Base-by-base conservation (phyloP, 192 early-diverging fungal species). In the Rhizoclosmatium sp. region DNA sequence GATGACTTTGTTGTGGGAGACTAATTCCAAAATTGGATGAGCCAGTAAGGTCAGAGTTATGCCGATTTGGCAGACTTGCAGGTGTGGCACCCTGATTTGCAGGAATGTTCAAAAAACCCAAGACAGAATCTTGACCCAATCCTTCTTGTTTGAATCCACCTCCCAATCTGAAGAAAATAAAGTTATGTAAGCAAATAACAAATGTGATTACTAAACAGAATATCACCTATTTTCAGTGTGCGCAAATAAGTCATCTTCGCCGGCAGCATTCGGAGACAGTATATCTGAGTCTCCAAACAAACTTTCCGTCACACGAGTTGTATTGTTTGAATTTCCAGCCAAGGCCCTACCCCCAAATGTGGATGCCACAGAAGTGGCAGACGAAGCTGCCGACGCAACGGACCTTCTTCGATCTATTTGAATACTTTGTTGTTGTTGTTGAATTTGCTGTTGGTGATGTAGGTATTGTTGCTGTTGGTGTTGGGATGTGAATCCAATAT, bases 251-350 rank as follows among this genome's bases (percentile, higher is more conserved):
- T 75, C 72, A 19, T 75, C 72, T 46, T 75, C 72, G 4, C n/a
- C 70, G 2, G 23, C 44, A 7, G 14, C 41, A 41, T n/a, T 40
- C 0, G 72, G 72, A 5, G 72, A 75, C 59, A 75, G 61, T 44
- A 75, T 75, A 61, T 75, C 72, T 0, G 59, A 42, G 31, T 75
- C 59, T 19, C 72, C 72, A 75, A 75, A 75, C 72, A 75, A 75
- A 42, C 72, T 62, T 7, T 75, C 72, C 4, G 4, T 40, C 19
- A 39, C 69, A 48, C n/a, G 69, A 47, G 7, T 56, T 16, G 21
- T 59, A 19, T 4, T 10, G 4, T 58, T 5, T 9, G n/a, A n/a
- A 2, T 31, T 75, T 10, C 59, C 59, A 41, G 4, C 14, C 7
- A 62, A 59, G 14, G 48, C 69, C 12, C 59, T 49, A 59, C 72